Evolutionary conservation across 176 grass and related monocot genomes (phyloP).

Genomic region (barley (Hordeum vulgare)): DNA sequence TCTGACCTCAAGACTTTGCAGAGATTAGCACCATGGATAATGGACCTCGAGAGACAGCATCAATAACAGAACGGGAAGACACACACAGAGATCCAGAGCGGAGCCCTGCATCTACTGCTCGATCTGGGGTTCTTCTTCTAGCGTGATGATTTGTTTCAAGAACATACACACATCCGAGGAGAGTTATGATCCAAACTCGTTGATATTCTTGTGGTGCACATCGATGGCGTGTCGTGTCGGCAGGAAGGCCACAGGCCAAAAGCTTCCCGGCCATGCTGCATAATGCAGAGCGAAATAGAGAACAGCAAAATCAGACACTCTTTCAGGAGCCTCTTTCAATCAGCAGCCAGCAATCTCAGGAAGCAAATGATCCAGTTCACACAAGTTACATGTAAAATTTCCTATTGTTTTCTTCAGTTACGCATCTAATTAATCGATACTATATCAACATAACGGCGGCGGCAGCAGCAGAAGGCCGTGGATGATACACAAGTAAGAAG

Average conservation of each 20-base stretch:
- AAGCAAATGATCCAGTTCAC: not conserved
- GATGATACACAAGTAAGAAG: not conserved
- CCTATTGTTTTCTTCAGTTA: constrained; percentile 20
- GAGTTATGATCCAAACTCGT: not conserved
- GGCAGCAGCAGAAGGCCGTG: not conserved
- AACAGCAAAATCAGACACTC: not conserved
- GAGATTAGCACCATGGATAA: too few relatives aligned
- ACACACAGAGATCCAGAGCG: not conserved
- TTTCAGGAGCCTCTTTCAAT: not conserved
- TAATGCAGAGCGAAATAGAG: not conserved
- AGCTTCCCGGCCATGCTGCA: not conserved
- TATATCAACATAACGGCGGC: not conserved
- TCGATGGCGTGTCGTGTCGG: not conserved
- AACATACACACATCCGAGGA: not conserved
- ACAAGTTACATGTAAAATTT: constrained; percentile 9
- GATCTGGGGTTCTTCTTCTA: not conserved
- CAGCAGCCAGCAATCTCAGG: not conserved
- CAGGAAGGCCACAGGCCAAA: not conserved
- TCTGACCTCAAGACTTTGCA: not conserved
- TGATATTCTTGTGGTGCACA: not conserved
- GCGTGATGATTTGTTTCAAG: not conserved
- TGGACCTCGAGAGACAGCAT: too few relatives aligned
- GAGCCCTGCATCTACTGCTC: not conserved
- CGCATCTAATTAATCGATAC: not conserved
- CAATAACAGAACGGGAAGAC: too few relatives aligned